A percentile compares a stretch with the other conserved stretches of the same genome.
These are phyloP conservation scores for Acanthochlamys bracteata DNA, from an alignment of 106 monocot genomes.

Conservation along the genomic window DNA sequence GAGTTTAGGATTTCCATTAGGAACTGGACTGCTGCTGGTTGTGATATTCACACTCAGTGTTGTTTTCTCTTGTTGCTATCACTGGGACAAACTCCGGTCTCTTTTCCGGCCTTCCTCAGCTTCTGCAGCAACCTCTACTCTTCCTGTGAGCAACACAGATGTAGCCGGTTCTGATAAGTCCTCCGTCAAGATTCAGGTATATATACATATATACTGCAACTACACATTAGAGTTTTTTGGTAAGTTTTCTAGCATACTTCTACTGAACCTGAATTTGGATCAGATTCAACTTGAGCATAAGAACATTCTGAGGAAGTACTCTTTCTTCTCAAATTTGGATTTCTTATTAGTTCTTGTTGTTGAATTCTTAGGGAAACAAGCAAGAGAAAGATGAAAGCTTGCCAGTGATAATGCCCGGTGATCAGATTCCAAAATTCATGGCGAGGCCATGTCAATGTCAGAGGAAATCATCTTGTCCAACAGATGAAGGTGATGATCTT, in stretches of 20 bases:
- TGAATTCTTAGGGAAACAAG: not conserved
- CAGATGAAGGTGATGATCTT: too few species aligned
- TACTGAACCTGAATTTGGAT: not conserved
- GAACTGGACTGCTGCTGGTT: slow-evolving; percentile 51
- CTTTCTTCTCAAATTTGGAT: not conserved
- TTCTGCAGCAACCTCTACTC: slow-evolving; percentile 3
- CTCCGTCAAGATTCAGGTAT: slow-evolving; percentile 2
- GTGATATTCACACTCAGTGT: slow-evolving; percentile 61
- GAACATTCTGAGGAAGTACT: not conserved
- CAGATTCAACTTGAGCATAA: not conserved
- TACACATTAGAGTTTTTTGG: too few species aligned
- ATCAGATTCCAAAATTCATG: slow-evolving; percentile 12
- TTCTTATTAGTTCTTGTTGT: not conserved
- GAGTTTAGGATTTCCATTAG: slow-evolving; percentile 48
- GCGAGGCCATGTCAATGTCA: slow-evolving; percentile 9
- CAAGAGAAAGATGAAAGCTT: slow-evolving; percentile 8
- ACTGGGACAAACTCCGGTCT: slow-evolving; percentile 58
- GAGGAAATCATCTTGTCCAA: not conserved
- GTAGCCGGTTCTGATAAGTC: not conserved
- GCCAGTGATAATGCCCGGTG: slow-evolving; percentile 12
- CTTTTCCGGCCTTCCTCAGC: not conserved
- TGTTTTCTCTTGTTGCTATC: slow-evolving; percentile 64
- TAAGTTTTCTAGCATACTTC: too few species aligned
- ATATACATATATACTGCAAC: not conserved
- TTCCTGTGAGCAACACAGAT: not conserved